Conservation (phyloP, 768 basidiomycete genomes). For the Dictyophora rubrovolvata region DNA sequence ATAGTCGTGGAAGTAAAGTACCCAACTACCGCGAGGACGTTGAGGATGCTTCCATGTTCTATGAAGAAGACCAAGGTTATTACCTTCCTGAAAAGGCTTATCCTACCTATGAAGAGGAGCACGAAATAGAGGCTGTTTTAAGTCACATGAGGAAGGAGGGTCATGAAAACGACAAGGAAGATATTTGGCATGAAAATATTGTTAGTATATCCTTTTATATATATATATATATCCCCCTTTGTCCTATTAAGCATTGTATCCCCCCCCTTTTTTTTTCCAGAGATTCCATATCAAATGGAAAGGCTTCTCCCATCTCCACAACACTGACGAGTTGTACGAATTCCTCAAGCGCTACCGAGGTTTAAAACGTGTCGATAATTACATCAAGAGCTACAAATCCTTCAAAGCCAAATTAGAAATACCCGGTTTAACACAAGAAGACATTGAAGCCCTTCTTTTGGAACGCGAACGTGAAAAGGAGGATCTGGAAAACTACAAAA, state of each 20-base stretch:
- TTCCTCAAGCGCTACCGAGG: constrained; percentile 94
- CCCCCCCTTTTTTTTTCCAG: constrained; percentile 35
- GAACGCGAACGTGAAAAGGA: constrained; percentile 89
- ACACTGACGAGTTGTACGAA: constrained; percentile 97
- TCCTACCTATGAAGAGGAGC: constrained; percentile 46
- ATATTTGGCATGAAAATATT: constrained; percentile 81
- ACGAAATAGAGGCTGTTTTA: constrained; percentile 89
- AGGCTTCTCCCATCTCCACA: constrained; percentile 93
- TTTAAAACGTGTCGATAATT: constrained; percentile 96
- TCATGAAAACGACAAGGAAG: constrained; percentile 61
- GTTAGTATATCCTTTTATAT: constrained; percentile 31
- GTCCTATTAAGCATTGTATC: too few species aligned
- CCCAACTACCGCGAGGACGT: constrained; percentile 74
- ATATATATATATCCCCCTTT: constrained; percentile 2
- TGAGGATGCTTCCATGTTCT: constrained; percentile 66
- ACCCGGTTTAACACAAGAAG: constrained; percentile 70
- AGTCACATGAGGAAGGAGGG: constrained; percentile 82
- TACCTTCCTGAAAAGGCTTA: constrained; percentile 40
- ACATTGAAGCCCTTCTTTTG: constrained; percentile 78
- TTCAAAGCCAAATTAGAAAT: constrained; percentile 59
- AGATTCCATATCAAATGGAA: constrained; percentile 99
- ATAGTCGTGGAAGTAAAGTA: constrained; percentile 62
- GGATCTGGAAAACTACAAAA: constrained; percentile 82
- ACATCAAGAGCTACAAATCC: constrained; percentile 81
- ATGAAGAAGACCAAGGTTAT: constrained; percentile 53